Base-by-base conservation (phyloP, 257 asterid genomes). In the Oldenlandia corymbosa region DNA sequence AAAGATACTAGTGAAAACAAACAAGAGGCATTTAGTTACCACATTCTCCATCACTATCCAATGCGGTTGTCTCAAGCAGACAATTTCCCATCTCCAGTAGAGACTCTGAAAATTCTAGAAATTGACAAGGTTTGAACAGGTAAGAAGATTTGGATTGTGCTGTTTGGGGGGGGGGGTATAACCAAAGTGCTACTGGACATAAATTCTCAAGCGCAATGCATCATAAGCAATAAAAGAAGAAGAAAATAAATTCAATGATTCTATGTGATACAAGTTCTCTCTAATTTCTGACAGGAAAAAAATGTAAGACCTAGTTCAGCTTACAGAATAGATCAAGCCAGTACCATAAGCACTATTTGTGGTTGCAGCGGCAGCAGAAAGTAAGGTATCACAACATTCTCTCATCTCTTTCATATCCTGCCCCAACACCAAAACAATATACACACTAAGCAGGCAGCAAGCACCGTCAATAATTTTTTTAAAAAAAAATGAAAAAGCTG, bases 381-480 rank as follows among this genome's bases (percentile, higher is more conserved):
- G 96, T 49, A 92, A 80, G 71, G 93, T 81, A 75, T 89, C 99
- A 58, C 85, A 89, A 83, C 96, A 87, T 32, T 84, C 75, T 76
- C 93, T 82, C 96, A 92, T 89, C 74, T 87, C 97, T 60, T 87
- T 87, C 95, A 89, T 84, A 78, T 91, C 96, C 96, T 91, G 83
- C 72, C 73, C 75, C 55, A 21, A 34, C 39, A 34, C 39, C 4
- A 4, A 34, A 4, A 34, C 39, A 34, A 34, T 34, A 34, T 34
- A 34, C 39, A 34, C 4, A 34, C n/a, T n/a, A n/a, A n/a, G n/a
- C n/a, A n/a, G n/a, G n/a, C n/a, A n/a, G n/a, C n/a, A n/a, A n/a
- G n/a, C n/a, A n/a, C n/a, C n/a, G n/a, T n/a, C n/a, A n/a, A n/a
- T n/a, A n/a, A n/a, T n/a, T n/a, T n/a, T n/a, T n/a, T n/a, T n/a